phyloP scores from a whole-genome alignment of 768 basidiomycete species.

The Boletus rubropictus region DNA sequence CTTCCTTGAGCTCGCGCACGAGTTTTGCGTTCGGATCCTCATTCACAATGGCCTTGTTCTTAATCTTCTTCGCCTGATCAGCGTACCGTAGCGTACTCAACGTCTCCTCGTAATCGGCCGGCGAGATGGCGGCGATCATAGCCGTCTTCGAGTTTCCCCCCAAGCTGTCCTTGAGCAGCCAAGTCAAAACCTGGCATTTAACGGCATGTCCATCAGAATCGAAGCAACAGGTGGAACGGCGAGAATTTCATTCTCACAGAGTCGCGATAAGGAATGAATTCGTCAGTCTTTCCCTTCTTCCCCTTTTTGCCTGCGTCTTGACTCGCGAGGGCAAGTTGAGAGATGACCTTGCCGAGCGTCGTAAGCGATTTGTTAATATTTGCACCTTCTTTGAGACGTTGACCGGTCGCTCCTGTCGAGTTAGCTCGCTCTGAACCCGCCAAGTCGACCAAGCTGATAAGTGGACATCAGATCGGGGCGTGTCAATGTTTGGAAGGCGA shows the following conservation, averaged over 20 bases:
- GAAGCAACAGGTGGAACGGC: not conserved
- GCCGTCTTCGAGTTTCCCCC: slow-evolving; percentile 98
- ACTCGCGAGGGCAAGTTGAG: slow-evolving; percentile 67
- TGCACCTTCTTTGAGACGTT: slow-evolving; percentile 93
- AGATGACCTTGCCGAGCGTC: slow-evolving; percentile 96
- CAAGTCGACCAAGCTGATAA: slow-evolving; percentile 78
- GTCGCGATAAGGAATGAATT: slow-evolving; percentile 96
- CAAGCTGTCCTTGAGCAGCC: slow-evolving; percentile 95
- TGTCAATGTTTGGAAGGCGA: not conserved
- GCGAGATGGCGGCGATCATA: slow-evolving; percentile 98
- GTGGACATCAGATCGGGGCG: slow-evolving; percentile 9
- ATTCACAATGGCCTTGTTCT: slow-evolving; percentile 98
- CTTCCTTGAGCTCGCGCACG: slow-evolving; percentile 97
- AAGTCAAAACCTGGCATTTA: slow-evolving; percentile 75
- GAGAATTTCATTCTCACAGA: slow-evolving; percentile 54
- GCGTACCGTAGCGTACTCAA: slow-evolving; percentile 95
- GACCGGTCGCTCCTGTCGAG: slow-evolving; percentile 95
- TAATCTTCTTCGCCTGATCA: slow-evolving; percentile 99
- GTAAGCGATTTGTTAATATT: slow-evolving; percentile 99
- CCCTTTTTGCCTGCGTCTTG: slow-evolving; percentile 67
- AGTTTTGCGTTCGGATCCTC: slow-evolving; percentile 99
- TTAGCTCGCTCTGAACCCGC: slow-evolving; percentile 97
- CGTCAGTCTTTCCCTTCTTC: slow-evolving; percentile 84
- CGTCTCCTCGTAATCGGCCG: slow-evolving; percentile 98
- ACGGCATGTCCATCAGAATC: slow-evolving; percentile 5